Percentiles rank a stretch among this genome's conserved stretches.
phyloP scores from a whole-genome alignment of 2,329 filamentous ascomycete genomes.

The Nemania sp. region DNA sequence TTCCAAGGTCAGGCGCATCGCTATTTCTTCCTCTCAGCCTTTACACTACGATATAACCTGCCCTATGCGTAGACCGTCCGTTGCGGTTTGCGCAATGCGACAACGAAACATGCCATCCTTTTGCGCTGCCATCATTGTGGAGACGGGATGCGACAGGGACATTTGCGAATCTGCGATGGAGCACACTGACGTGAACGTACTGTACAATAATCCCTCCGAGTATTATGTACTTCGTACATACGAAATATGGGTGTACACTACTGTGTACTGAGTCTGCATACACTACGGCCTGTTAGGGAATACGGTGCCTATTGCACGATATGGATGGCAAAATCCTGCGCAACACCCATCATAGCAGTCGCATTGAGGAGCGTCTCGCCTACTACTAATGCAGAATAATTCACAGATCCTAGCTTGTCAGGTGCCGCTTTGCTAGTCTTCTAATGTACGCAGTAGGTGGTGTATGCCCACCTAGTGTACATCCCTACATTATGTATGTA shows the following conservation, averaged over 20 bases:
- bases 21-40: constrained; percentile 12
- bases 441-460: too few species aligned
- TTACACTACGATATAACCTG: too few species aligned
- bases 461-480: too few species aligned
- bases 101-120: constrained; percentile 23
- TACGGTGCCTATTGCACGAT: too few species aligned
- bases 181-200: neutral
- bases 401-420: constrained; percentile 28
- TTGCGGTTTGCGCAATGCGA: constrained; percentile 25
- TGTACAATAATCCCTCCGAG: too few species aligned
- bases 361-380: constrained; percentile 19
- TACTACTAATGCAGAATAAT: constrained; percentile 13
- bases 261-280: neutral
- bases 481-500: too few species aligned
- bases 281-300: too few species aligned
- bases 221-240: too few species aligned
- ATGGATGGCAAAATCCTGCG: constrained; percentile 7
- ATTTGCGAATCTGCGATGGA: constrained; percentile 16
- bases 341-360: constrained; percentile 5
- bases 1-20: constrained; percentile 4
- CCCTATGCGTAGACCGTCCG: neutral
- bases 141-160: constrained; percentile 23
- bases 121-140: constrained; percentile 30
- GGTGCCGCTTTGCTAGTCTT: constrained; percentile 28
- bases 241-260: neutral